A percentile compares a stretch with the other conserved stretches of the same genome.
Evolutionary conservation across 148 eudicot genomes (phyloP).

Genomic region (Diospyros lotus): DNA sequence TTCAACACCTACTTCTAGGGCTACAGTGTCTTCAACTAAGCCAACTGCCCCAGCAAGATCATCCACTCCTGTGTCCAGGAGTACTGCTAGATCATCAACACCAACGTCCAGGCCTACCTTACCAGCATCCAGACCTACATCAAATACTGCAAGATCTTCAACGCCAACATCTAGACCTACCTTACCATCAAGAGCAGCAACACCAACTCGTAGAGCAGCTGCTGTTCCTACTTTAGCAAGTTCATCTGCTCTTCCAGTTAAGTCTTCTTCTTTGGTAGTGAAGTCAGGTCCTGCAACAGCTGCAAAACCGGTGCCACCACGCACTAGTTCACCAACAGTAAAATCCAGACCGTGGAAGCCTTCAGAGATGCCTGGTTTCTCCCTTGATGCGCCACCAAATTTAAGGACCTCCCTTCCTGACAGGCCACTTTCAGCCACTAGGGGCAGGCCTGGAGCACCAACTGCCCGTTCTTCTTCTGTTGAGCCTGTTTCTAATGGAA

Average conservation of each 20-base stretch:
- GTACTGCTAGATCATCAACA: conserved; percentile 73
- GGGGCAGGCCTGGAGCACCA: conserved; percentile 85
- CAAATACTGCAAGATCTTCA: conserved; percentile 63
- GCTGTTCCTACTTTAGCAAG: conserved; percentile 38
- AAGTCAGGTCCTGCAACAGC: conserved; percentile 45
- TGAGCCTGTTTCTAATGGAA: conserved; percentile 65
- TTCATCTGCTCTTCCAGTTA: conserved; percentile 43
- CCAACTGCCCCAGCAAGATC: conserved; percentile 64
- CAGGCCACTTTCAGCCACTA: conserved; percentile 78
- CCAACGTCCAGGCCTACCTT: conserved; percentile 63
- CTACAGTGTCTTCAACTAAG: conserved; percentile 49
- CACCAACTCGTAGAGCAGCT: conserved; percentile 77
- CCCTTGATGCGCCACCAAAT: conserved; percentile 90
- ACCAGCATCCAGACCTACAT: conserved; percentile 56
- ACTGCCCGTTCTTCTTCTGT: conserved; percentile 68
- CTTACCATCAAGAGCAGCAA: conserved; percentile 63
- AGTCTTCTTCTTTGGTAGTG: conserved; percentile 45
- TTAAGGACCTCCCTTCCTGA: conserved; percentile 83
- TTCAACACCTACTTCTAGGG: conserved; percentile 73
- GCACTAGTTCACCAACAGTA: conserved; percentile 72
- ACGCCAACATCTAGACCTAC: conserved; percentile 74
- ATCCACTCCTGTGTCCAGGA: conserved; percentile 70
- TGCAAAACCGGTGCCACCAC: conserved; percentile 49
- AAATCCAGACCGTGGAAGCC: conserved; percentile 94
- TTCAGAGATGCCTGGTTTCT: conserved; percentile 92